Conservation (phyloP, 495 filamentous ascomycete species). For the Margaritispora aquatica region DNA sequence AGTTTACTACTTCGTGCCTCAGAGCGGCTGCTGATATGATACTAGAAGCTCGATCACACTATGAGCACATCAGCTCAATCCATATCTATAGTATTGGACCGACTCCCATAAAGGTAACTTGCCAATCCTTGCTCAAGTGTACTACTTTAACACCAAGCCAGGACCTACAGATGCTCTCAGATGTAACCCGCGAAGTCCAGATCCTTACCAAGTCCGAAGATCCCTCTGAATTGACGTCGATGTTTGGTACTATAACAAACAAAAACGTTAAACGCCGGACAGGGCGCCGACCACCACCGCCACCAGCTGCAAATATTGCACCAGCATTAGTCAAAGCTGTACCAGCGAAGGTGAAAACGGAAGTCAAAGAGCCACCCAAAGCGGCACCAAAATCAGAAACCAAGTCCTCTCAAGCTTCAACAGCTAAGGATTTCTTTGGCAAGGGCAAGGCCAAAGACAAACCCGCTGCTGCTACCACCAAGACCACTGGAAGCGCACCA, state of each 20-base stretch:
- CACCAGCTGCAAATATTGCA: constrained; percentile 18
- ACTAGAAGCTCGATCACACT: constrained; percentile 60
- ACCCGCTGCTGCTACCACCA: constrained; percentile 2
- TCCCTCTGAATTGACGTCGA: constrained; percentile 48
- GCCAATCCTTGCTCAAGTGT: neutral
- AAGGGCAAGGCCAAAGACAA: constrained; percentile 19
- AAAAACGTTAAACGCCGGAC: constrained; percentile 31
- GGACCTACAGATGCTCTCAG: constrained; percentile 69
- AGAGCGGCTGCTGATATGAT: neutral
- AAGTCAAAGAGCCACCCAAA: constrained; percentile 23
- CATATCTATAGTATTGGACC: constrained; percentile 85
- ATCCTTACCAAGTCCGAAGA: constrained; percentile 52
- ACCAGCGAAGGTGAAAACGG: constrained; percentile 15
- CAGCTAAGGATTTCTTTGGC: constrained; percentile 24
- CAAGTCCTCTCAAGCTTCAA: constrained; percentile 20
- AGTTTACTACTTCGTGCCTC: constrained; percentile 5
- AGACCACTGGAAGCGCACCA: constrained; percentile 12
- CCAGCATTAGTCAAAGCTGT: constrained; percentile 8
- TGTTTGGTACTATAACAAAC: constrained; percentile 69
- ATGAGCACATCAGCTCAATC: constrained; percentile 64
- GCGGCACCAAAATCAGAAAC: constrained; percentile 17
- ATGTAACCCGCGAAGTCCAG: constrained; percentile 56
- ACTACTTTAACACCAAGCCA: constrained; percentile 15
- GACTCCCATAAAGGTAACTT: constrained; percentile 52
- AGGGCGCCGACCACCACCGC: constrained; percentile 30